Percentiles rank a stretch among this genome's conserved stretches.
Evolutionary conservation across 2,329 filamentous ascomycete species (phyloP).

Genomic region (Penicillium hordei): DNA sequence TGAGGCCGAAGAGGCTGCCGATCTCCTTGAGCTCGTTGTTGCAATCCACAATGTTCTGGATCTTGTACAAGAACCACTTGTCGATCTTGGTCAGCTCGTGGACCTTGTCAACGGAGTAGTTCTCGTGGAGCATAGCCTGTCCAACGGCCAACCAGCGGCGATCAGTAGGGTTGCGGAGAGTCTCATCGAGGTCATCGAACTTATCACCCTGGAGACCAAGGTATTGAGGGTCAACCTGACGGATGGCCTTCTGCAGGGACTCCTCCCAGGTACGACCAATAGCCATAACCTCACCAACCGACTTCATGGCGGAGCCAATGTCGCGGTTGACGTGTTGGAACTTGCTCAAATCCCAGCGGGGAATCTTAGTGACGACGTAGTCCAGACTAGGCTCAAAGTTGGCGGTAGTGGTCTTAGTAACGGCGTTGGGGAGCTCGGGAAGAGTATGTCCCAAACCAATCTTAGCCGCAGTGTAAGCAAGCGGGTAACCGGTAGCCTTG

Average conservation of each 20-base stretch:
- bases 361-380: conserved; percentile 98
- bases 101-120: conserved; percentile 86
- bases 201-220: conserved; percentile 93
- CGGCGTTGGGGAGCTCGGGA: conserved; percentile 93
- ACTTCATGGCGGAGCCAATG: conserved; percentile 98
- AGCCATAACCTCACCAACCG: conserved; percentile 98
- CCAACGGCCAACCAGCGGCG: conserved; percentile 96
- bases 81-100: conserved; percentile 98
- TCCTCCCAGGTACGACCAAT: conserved; percentile 98
- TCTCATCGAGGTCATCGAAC: conserved; percentile 88
- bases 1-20: conserved; percentile 77
- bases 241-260: conserved; percentile 97
- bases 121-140: conserved; percentile 95
- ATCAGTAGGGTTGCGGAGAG: conserved; percentile 89
- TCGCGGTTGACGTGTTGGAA: conserved; percentile 98
- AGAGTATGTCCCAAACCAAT: conserved; percentile 95
- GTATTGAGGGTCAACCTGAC: conserved; percentile 90
- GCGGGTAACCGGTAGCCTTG: conserved; percentile 95
- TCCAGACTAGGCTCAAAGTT: conserved; percentile 98
- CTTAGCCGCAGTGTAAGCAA: conserved; percentile 97
- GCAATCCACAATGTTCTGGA: conserved; percentile 94
- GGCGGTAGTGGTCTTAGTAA: conserved; percentile 97
- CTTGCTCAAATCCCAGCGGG: conserved; percentile 96
- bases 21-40: conserved; percentile 80
- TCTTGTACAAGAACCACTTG: conserved; percentile 99